Evolutionary conservation across 495 filamentous ascomycete genomes (phyloP).

Genomic region (Aspergillus panamensis): DNA sequence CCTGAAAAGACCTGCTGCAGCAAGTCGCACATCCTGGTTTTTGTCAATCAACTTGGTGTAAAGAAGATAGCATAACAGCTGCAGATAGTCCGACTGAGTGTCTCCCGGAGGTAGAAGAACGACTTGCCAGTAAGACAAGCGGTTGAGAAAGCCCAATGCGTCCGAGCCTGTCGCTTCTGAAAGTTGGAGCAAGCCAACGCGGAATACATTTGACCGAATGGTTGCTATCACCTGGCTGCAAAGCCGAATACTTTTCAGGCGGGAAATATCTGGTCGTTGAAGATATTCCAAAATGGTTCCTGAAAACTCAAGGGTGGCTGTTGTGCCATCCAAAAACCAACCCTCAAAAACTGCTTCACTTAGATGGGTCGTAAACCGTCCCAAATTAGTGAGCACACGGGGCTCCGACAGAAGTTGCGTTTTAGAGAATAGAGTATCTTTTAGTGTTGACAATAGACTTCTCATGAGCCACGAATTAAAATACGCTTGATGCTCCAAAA

Average conservation of each 20-base stretch:
- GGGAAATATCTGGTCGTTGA: constrained; percentile 76
- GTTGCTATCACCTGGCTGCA: constrained; percentile 74
- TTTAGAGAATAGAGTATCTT: constrained; percentile 64
- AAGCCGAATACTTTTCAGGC: constrained; percentile 78
- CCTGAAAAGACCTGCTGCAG: constrained; percentile 81
- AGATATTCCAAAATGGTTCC: constrained; percentile 82
- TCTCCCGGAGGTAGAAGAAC: constrained; percentile 76
- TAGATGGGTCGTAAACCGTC: constrained; percentile 72
- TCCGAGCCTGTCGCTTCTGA: constrained; percentile 75
- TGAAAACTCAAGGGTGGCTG: constrained; percentile 75
- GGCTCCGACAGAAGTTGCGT: constrained; percentile 74
- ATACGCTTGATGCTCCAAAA: constrained; percentile 88
- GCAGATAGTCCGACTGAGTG: constrained; percentile 69
- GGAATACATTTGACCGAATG: constrained; percentile 71
- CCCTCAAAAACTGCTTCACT: constrained; percentile 91
- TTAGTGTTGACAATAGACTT: constrained; percentile 67
- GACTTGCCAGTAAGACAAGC: constrained; percentile 92
- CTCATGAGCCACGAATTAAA: constrained; percentile 88
- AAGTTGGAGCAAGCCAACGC: constrained; percentile 71
- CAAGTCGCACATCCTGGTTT: constrained; percentile 60
- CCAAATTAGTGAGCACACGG: constrained; percentile 78
- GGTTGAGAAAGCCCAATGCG: constrained; percentile 67
- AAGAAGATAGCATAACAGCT: constrained; percentile 82
- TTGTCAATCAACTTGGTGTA: constrained; percentile 75
- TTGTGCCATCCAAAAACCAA: constrained; percentile 84